Evolutionary conservation across 176 grass and related monocot genomes (phyloP).

Genomic region (Otatea glauca): DNA sequence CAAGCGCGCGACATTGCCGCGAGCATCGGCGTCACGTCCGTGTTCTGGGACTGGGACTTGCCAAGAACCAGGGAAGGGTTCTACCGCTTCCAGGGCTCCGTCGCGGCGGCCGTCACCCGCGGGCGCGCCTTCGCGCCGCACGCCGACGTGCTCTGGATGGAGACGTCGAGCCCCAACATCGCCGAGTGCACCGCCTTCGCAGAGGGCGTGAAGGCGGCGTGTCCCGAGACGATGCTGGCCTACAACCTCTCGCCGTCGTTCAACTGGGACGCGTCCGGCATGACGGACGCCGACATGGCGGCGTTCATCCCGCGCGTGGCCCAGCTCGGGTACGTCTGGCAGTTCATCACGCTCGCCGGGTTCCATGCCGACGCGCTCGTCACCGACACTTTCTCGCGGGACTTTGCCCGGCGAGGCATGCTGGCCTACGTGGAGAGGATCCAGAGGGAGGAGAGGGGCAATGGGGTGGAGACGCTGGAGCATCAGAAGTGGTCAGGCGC

Average conservation of each 20-base stretch:
- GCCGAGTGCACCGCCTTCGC: conserved; percentile 77
- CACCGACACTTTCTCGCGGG: conserved; percentile 81
- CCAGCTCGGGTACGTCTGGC: conserved; percentile 76
- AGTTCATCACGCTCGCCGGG: conserved; percentile 93
- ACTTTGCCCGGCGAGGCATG: conserved; percentile 82
- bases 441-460: conserved; percentile 86
- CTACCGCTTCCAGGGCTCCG: conserved; percentile 84
- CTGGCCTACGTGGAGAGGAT: conserved; percentile 96
- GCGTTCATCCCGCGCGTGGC: conserved; percentile 82
- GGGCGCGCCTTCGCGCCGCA: conserved; percentile 72
- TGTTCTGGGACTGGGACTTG: conserved; percentile 97
- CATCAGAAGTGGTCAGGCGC: conserved; percentile 98
- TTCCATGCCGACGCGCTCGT: conserved; percentile 97
- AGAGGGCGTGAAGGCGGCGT: conserved; percentile 55
- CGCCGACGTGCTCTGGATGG: conserved; percentile 94
- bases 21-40: conserved; percentile 50
- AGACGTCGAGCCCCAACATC: conserved; percentile 89
- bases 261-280: conserved; percentile 97
- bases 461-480: conserved; percentile 83
- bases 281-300: conserved; percentile 72
- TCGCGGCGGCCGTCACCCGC: conserved; percentile 71
- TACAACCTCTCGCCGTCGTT: conserved; percentile 99
- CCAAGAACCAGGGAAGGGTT: conserved; percentile 88
- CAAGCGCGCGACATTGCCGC: conserved; percentile 66
- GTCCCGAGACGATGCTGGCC: conserved; percentile 74